Percentiles rank a stretch among this genome's conserved stretches.
These are phyloP conservation scores for Periconia digitata DNA, from an alignment of 2,329 filamentous ascomycete genomes.

Conservation along the genomic window DNA sequence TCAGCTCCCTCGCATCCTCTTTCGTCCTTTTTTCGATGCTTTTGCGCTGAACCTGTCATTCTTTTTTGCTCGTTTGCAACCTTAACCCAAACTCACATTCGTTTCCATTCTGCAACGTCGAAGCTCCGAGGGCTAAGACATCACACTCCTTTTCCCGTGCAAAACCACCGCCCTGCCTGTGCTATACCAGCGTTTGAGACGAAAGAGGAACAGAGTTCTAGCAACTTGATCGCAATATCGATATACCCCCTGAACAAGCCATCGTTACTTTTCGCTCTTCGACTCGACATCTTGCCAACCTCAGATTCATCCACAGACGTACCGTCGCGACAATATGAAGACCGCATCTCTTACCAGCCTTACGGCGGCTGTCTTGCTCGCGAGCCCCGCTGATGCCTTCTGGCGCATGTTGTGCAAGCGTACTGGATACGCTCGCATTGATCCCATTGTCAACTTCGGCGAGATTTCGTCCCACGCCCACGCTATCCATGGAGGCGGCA, in stretches of 20 bases:
- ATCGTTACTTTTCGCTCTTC: not conserved
- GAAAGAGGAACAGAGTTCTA: constrained; percentile 11
- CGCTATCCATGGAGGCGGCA: constrained; percentile 43
- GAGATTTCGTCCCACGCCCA: constrained; percentile 33
- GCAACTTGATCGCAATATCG: constrained; percentile 1
- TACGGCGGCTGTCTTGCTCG: constrained; percentile 34
- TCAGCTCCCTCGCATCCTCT: constrained; percentile 19
- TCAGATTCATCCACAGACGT: not conserved
- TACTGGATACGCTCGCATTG: constrained; percentile 61
- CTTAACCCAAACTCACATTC: constrained; percentile 26
- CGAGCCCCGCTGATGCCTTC: constrained; percentile 60
- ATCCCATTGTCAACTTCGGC: constrained; percentile 41
- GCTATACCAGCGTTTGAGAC: too few relatives aligned
- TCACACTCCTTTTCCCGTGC: constrained; percentile 29
- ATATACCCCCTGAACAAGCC: not conserved
- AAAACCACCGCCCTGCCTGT: constrained; percentile 19
- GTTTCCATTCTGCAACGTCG: constrained; percentile 18
- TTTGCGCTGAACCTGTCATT: constrained; percentile 29
- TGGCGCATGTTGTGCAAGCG: constrained; percentile 70
- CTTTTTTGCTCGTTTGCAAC: constrained; percentile 38
- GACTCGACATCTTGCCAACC: not conserved
- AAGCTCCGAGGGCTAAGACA: constrained; percentile 21
- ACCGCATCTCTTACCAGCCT: constrained; percentile 23
- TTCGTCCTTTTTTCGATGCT: constrained; percentile 21
- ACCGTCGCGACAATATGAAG: constrained; percentile 26